phyloP scores from a whole-genome alignment of 2,329 filamentous ascomycete species.

The Acrodontium crateriforme region DNA sequence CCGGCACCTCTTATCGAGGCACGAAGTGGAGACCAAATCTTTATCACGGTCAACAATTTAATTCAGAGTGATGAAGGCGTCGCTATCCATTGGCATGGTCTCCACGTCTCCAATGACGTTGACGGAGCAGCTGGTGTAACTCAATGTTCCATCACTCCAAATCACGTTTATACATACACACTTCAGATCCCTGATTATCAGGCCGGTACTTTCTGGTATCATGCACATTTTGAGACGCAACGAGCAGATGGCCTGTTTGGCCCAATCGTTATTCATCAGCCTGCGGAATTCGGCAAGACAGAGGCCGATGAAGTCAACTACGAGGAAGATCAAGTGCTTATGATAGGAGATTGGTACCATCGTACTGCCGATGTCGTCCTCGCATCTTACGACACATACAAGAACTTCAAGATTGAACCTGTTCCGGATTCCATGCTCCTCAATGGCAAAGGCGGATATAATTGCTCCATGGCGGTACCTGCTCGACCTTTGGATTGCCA shows the following conservation, averaged over 20 bases:
- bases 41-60: conserved; percentile 30
- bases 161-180: conserved; percentile 23
- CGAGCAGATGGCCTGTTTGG: conserved; percentile 35
- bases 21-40: conserved; percentile 32
- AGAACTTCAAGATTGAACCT: conserved; percentile 32
- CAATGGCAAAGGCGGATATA: conserved; percentile 33
- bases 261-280: conserved; percentile 32
- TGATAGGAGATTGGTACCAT: conserved; percentile 39
- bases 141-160: conserved; percentile 8
- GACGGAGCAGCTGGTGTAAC: conserved; percentile 12
- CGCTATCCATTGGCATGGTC: conserved; percentile 35
- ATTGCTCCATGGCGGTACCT: conserved; percentile 33
- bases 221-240: conserved; percentile 31
- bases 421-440: conserved; percentile 35
- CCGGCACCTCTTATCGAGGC: conserved; percentile 38
- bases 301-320: no score
- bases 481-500: conserved; percentile 32
- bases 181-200: conserved; percentile 16
- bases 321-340: conserved; percentile 27
- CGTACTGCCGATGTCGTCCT: conserved; percentile 27
- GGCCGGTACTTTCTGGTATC: conserved; percentile 34
- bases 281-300: no score
- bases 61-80: conserved; percentile 23
- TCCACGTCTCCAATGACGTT: conserved; percentile 10
- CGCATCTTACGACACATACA: conserved; percentile 31